A percentile compares a stretch with the other conserved stretches of the same genome.
phyloP scores from a whole-genome alignment of 2,329 filamentous ascomycete genomes.

The Venturia pyrina region DNA sequence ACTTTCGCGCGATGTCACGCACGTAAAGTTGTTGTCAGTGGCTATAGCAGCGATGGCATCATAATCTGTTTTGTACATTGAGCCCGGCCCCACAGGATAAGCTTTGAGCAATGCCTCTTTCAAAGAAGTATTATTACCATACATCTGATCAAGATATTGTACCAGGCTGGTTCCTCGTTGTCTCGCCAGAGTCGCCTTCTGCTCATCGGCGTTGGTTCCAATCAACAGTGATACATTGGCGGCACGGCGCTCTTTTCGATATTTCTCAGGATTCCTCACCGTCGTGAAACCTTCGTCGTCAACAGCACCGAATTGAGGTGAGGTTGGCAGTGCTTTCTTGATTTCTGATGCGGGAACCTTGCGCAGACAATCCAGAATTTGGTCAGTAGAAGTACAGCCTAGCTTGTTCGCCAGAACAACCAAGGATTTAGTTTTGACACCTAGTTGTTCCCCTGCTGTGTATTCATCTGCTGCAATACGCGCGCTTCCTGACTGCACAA shows the following conservation, averaged over 20 bases:
- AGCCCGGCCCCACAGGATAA: not conserved
- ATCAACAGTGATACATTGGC: conserved; percentile 6
- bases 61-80: conserved; percentile 14
- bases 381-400: not conserved
- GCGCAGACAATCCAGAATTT: not conserved
- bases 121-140: not conserved
- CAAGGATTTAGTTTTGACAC: not conserved
- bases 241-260: not conserved
- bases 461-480: not conserved
- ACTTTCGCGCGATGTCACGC: conserved; percentile 3
- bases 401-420: not conserved
- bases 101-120: not conserved
- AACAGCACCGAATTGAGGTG: not conserved
- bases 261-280: not conserved
- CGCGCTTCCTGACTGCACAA: conserved; percentile 22
- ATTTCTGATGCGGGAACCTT: not conserved
- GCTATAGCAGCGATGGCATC: conserved; percentile 20
- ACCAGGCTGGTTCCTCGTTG: not conserved
- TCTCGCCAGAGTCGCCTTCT: not conserved
- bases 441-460: not conserved
- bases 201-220: conserved; percentile 5
- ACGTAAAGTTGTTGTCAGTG: conserved; percentile 17
- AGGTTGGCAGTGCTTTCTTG: not conserved
- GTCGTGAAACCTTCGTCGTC: conserved; percentile 7
- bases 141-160: not conserved